phyloP scores from a whole-genome alignment of 768 basidiomycete species.

The Ramaria sp. region DNA sequence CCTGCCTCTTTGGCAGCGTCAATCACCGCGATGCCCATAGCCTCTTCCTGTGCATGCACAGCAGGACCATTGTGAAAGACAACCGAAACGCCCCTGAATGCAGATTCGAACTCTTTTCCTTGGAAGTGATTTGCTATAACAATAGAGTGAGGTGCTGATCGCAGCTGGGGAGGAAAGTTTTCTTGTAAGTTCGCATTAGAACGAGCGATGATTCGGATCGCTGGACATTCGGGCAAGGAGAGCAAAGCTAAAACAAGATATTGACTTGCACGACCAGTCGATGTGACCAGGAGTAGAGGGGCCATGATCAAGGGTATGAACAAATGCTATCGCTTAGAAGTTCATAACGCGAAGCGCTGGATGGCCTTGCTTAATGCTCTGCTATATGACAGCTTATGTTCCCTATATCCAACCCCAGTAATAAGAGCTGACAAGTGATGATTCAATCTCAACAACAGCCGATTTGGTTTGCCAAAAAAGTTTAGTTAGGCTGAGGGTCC shows the following conservation, averaged over 20 bases:
- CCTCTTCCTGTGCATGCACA: slow-evolving; percentile 19
- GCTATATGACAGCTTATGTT: no score
- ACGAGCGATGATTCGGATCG: neutral
- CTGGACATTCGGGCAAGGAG: no score
- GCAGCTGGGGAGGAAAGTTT: no score
- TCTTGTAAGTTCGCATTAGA: no score
- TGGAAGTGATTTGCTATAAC: slow-evolving; percentile 18
- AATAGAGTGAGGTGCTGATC: slow-evolving; percentile 8
- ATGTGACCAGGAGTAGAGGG: neutral
- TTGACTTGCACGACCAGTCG: neutral
- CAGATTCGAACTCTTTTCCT: slow-evolving; percentile 15
- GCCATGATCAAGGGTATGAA: neutral
- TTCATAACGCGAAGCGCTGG: neutral
- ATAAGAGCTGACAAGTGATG: no score
- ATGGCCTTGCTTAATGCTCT: no score
- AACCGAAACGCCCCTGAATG: slow-evolving; percentile 16
- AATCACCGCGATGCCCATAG: slow-evolving; percentile 22
- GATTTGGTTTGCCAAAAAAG: no score
- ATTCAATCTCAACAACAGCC: no score
- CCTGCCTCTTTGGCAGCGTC: slow-evolving; percentile 21
- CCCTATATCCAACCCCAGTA: no score
- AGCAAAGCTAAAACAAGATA: neutral
- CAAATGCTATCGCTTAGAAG: neutral
- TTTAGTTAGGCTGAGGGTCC: no score
- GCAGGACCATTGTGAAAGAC: slow-evolving; percentile 21